Base-by-base conservation (phyloP, 2,329 filamentous ascomycete genomes). In the Parascedosporium putredinis region DNA sequence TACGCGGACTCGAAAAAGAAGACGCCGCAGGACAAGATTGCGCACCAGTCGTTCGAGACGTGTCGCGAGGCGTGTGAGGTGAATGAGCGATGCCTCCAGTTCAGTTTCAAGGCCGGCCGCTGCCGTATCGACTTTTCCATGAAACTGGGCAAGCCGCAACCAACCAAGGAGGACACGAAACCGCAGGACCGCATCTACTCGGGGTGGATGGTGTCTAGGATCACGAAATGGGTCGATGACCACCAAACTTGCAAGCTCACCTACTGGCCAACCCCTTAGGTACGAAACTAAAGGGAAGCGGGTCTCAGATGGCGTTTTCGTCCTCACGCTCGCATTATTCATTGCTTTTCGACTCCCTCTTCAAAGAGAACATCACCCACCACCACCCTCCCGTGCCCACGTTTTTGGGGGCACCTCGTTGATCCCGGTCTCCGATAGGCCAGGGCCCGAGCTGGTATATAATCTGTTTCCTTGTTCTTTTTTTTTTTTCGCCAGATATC, bases 21-120 rank as follows among this genome's bases (percentile, higher is more conserved):
- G 45, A 62, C 63, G 1, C 56, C 61, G 4, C 50, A 62, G 3
- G 69, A 75, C 57, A 62, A 63, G 55, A 53, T 61, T 10, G 74
- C 73, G 1, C 67, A 73, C 55, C 51, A 56, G 45, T 68, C 63
- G 31, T 65, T 65, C 38, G 66, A 71, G 2, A 54, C 67, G 47
- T 79, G 75, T 58, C 62, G 60, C 3, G 58, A 57, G 24, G 69
- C 70, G 2, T 81, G 77, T 56, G 56, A 66, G 36, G 61, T 57
- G 42, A 47, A 61, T 27, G 27, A 53, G 1, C 51, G 57, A 7
- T 74, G 71, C 59, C 64, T 72, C 53, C 68, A 71, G 55, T 73
- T 63, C 55, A 60, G 60, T 25, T 73, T 63, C 55, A 57, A 62
- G 25, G 55, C 67, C n/a, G 61, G 65, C 24, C 55, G 67, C 36